Conservation (phyloP, 73 alveolate species). For the Symbiodinium natans region DNA sequence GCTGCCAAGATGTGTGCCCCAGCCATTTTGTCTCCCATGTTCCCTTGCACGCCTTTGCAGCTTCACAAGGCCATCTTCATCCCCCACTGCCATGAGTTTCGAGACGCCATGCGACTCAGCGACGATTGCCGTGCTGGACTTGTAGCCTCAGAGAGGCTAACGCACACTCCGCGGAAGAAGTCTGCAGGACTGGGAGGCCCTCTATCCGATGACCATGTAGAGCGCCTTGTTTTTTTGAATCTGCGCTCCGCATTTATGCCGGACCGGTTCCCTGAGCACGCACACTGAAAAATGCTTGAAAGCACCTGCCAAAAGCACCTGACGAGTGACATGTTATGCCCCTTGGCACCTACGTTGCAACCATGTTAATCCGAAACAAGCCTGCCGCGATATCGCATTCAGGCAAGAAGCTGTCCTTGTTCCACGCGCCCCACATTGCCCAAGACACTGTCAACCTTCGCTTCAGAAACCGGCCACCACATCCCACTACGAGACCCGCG, state of each 20-base stretch:
- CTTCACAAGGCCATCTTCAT: constrained; percentile 71
- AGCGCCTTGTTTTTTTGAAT: too few species aligned
- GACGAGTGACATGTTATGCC: too few species aligned
- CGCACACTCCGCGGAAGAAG: too few species aligned
- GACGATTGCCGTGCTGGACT: constrained; percentile 38
- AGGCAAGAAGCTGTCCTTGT: constrained; percentile 44
- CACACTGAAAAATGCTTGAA: too few species aligned
- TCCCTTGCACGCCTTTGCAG: constrained; percentile 34
- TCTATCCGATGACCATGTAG: too few species aligned
- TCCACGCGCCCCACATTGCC: constrained; percentile 90
- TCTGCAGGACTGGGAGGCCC: too few species aligned
- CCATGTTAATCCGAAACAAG: too few species aligned
- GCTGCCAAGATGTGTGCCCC: not conserved
- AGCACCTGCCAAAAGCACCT: too few species aligned
- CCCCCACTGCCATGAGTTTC: constrained; percentile 54
- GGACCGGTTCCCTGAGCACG: too few species aligned
- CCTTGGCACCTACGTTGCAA: too few species aligned
- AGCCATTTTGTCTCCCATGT: not conserved
- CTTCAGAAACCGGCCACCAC: not conserved
- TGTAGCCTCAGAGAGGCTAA: constrained; percentile 1
- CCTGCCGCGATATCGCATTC: too few species aligned
- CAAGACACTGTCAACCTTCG: constrained; percentile 48
- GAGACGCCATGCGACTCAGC: constrained; percentile 36
- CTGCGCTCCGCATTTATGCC: not conserved
- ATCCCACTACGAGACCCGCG: not conserved